These are phyloP conservation scores for Gossypium davidsonii DNA, from an alignment of 441 rosid genomes.

Conservation along the genomic window DNA sequence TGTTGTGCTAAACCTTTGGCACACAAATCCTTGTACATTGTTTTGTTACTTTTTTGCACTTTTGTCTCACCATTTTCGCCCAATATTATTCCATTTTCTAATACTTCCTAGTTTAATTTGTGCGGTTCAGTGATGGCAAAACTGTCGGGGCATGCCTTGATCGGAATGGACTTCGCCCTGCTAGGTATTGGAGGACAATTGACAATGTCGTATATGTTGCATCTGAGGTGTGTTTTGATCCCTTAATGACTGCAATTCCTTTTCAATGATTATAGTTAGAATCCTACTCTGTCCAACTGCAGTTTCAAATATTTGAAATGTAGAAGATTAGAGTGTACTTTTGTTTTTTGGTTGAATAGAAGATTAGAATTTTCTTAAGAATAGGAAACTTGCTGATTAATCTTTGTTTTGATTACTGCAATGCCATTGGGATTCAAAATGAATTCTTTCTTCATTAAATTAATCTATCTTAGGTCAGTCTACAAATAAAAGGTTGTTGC, in stretches of 20 bases:
- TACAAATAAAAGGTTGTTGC: background rate
- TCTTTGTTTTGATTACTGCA: background rate
- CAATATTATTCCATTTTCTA: slow-evolving; percentile 26
- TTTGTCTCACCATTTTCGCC: slow-evolving; percentile 14
- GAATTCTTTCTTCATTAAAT: background rate
- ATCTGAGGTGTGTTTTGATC: slow-evolving; percentile 73
- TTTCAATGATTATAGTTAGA: slow-evolving; percentile 6
- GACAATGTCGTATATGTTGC: slow-evolving; percentile 98
- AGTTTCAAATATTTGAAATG: background rate
- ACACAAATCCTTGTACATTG: background rate
- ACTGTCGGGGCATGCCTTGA: slow-evolving; percentile 99
- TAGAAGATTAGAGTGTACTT: background rate
- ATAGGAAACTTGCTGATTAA: background rate
- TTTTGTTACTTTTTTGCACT: background rate
- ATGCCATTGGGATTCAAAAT: background rate
- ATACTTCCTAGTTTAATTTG: slow-evolving; percentile 34
- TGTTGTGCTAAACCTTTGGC: background rate
- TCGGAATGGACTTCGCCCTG: slow-evolving; percentile 99
- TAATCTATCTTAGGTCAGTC: background rate
- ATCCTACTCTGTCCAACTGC: background rate
- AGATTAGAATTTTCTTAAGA: background rate
- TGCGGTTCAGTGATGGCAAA: slow-evolving; percentile 90
- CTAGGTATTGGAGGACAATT: slow-evolving; percentile 90
- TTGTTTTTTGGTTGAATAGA: background rate
- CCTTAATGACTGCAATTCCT: slow-evolving; percentile 19